phyloP scores from a whole-genome alignment of 164 flowering plant species.

The Aristolochia californica region DNA sequence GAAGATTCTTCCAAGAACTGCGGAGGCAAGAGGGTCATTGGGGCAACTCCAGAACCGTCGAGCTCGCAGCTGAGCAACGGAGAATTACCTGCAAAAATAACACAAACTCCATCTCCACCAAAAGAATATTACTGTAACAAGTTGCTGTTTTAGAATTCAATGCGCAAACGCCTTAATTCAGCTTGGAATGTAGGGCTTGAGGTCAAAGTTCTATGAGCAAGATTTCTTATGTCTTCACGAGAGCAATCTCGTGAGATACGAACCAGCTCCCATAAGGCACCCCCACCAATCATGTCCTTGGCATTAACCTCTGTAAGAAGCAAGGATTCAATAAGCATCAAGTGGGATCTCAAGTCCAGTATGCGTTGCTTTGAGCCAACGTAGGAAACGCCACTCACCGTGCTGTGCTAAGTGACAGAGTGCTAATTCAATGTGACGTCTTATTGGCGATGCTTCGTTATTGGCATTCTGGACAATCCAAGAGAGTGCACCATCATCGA shows the following conservation, averaged over 20 bases:
- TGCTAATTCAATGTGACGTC: conserved; percentile 91
- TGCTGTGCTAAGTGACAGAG: conserved; percentile 96
- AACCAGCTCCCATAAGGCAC: conserved; percentile 95
- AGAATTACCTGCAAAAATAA: neutral
- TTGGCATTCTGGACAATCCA: conserved; percentile 95
- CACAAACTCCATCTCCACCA: neutral
- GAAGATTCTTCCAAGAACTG: neutral
- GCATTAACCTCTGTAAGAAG: conserved; percentile 66
- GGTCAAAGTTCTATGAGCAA: conserved; percentile 55
- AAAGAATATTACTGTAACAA: neutral
- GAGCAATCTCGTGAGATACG: conserved; percentile 86
- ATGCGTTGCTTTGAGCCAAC: too few relatives aligned
- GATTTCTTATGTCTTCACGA: conserved; percentile 74
- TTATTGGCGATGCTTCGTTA: conserved; percentile 74
- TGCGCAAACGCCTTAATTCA: conserved; percentile 56
- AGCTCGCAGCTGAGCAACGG: neutral
- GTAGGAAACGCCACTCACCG: conserved; percentile 29
- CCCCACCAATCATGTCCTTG: conserved; percentile 75
- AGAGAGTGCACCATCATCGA: conserved; percentile 87
- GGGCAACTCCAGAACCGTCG: neutral
- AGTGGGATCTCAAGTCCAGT: neutral
- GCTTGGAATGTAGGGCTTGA: conserved; percentile 69
- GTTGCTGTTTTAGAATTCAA: conserved; percentile 16
- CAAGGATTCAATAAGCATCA: neutral
- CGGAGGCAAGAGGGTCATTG: neutral